These are phyloP conservation scores for Camelina laxa DNA, from an alignment of 345 rosid genomes.

Conservation along the genomic window DNA sequence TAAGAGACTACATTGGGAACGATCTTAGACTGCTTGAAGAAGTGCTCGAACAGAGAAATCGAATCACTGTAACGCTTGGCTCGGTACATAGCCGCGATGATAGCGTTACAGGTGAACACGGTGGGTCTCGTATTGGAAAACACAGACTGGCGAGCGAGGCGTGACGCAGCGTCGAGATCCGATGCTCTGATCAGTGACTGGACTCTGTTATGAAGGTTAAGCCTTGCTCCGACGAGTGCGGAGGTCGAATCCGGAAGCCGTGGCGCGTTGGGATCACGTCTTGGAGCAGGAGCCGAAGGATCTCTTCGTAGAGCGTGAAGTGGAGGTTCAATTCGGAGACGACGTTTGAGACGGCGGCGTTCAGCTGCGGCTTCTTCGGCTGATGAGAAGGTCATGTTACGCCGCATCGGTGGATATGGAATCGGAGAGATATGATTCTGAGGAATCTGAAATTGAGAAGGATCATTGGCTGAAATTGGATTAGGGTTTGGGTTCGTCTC, in stretches of 20 bases:
- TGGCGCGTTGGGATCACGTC: slow-evolving; percentile 91
- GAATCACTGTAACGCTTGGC: slow-evolving; percentile 82
- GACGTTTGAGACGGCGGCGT: slow-evolving; percentile 89
- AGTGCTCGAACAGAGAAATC: slow-evolving; percentile 72
- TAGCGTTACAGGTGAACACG: slow-evolving; percentile 98
- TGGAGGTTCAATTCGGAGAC: slow-evolving; percentile 92
- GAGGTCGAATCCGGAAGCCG: slow-evolving; percentile 90
- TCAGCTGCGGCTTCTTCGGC: slow-evolving; percentile 98
- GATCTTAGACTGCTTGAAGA: slow-evolving; percentile 76
- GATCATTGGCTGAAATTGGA: slow-evolving; percentile 15
- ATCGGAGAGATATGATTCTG: slow-evolving; percentile 22
- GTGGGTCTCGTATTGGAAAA: slow-evolving; percentile 78
- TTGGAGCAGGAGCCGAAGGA: slow-evolving; percentile 54
- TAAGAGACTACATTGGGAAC: slow-evolving; percentile 95
- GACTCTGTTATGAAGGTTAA: slow-evolving; percentile 89
- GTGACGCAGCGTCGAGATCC: slow-evolving; percentile 91
- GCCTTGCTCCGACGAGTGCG: slow-evolving; percentile 82
- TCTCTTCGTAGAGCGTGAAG: slow-evolving; percentile 81
- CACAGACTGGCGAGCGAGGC: slow-evolving; percentile 77
- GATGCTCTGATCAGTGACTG: slow-evolving; percentile 93
- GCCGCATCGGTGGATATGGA: slow-evolving; percentile 37
- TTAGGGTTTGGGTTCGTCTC: slow-evolving; percentile 9
- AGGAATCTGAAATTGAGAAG: slow-evolving; percentile 38
- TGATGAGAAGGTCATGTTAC: slow-evolving; percentile 74
- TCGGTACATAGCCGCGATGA: slow-evolving; percentile 93